Evolutionary conservation across 2,329 filamentous ascomycete genomes (phyloP), one percentile per base, ranked within the genome.

Genomic region (Aspergillus transmontanensis): DNA sequence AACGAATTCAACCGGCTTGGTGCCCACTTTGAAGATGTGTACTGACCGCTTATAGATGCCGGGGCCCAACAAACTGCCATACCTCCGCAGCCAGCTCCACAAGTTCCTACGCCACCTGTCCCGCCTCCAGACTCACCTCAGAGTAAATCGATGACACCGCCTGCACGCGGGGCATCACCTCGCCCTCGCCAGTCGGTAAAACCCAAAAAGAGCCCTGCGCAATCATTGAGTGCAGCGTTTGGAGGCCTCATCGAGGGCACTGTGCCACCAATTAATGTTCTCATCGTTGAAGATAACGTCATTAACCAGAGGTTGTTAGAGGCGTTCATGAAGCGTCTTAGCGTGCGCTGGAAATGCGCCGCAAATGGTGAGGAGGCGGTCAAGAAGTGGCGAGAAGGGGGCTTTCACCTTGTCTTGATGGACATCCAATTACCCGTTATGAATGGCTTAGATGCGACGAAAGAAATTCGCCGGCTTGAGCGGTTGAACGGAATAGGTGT

Each of bases 281-380:
- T 99, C 50, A 97, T 99, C 64, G 95, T 99, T 16, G 95, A 99
- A 81, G 95, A 99, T 81, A 99, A 99, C 78, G 93, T 95, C 67
- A 98, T 99, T 84, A 99, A 98, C 75, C 83, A 98, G 69, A 92
- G 93, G 73, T 88, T 99, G 11, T 83, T 99, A 41, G 94, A 97
- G 75, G 93, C 94, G 1, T 96, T 99, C 73, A 94, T 98, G 84
- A 97, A 97, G 80, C 86, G 93, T 56, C 84, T 99, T 57, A 97
- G 97, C 74, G 95, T 99, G 7, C 88, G 95, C 39, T 98, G 94
- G 93, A 91, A 95, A 78, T 96, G 93, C n/a, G 95, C 95, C 43
- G 93, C 96, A 85, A 97, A 98, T 76, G 95, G 95, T 28, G 88
- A 90, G 67, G 94, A 97, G 68, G 95, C 95, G 2, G 93, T 98